Conservation (phyloP, 257 asterid species). For the Avicennia marina region DNA sequence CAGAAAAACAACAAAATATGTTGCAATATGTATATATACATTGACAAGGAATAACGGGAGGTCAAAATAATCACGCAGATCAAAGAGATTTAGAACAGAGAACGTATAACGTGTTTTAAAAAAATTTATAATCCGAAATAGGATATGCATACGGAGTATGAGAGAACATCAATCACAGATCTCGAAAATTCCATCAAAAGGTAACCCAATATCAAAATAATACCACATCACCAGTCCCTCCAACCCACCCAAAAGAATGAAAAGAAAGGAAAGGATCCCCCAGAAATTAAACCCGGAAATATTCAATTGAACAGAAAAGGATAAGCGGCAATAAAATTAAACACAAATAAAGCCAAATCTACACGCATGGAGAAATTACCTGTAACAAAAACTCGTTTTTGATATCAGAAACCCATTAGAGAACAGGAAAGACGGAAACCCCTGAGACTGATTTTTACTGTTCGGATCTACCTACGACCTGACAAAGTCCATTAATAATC, state of each 20-base stretch:
- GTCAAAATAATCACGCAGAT: not conserved
- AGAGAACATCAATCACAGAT: not conserved
- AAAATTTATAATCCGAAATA: too few species aligned
- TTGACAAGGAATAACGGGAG: not conserved
- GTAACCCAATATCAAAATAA: not conserved
- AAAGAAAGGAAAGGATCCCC: not conserved
- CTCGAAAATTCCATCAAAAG: not conserved
- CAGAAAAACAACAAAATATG: not conserved
- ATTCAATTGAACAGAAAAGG: not conserved
- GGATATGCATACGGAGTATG: not conserved
- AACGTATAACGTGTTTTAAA: too few species aligned
- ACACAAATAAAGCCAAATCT: not conserved
- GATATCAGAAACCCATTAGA: slow-evolving; percentile 8
- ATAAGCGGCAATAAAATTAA: not conserved
- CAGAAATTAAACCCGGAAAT: not conserved
- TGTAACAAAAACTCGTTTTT: not conserved
- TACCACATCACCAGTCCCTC: too few species aligned
- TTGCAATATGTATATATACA: too few species aligned
- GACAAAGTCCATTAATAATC: not conserved
- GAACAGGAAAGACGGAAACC: not conserved
- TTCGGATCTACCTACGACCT: not conserved
- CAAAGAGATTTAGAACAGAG: not conserved
- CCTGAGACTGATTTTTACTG: too few species aligned
- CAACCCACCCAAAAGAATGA: not conserved
- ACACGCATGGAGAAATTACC: slow-evolving; percentile 4